Percentiles rank a stretch among this genome's conserved stretches.
Conservation (phyloP, 208 protist species). For the Crithidia sp. region DNA sequence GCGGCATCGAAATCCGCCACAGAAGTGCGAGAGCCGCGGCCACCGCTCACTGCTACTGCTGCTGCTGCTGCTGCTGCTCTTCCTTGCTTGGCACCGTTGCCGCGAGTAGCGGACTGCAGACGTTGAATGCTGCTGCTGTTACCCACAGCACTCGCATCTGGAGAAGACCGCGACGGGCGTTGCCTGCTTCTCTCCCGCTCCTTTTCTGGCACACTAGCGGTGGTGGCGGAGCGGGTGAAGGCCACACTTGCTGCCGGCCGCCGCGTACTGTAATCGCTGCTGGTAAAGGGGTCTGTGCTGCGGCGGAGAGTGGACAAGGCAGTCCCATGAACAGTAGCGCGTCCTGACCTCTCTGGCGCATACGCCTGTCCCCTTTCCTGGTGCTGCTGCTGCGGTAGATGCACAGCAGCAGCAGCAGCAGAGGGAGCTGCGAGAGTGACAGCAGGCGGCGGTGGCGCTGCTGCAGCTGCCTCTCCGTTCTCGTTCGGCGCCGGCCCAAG, state of each 20-base stretch:
- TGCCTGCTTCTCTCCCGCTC: too few species aligned
- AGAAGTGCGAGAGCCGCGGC: constrained; percentile 1
- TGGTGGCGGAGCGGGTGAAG: constrained; percentile 11
- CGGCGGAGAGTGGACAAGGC: not conserved
- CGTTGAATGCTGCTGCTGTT: too few species aligned
- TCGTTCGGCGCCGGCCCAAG: not conserved
- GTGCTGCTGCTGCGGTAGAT: not conserved
- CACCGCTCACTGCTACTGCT: not conserved
- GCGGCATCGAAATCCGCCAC: constrained; percentile 9
- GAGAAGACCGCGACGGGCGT: too few species aligned
- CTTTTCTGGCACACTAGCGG: not conserved
- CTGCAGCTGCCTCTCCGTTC: not conserved
- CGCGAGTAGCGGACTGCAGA: too few species aligned
- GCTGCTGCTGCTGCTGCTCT: not conserved
- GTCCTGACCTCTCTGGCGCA: not conserved
- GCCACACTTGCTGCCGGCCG: constrained; percentile 1
- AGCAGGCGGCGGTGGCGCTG: not conserved
- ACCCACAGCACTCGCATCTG: too few species aligned
- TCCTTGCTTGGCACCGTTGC: not conserved
- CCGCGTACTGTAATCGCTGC: not conserved
- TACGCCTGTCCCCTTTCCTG: not conserved
- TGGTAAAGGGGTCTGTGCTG: not conserved
- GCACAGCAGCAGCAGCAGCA: too few species aligned
- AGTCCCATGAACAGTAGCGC: not conserved
- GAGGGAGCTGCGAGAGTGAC: not conserved